phyloP scores from a whole-genome alignment of 306 rosid genomes.

The Malus domestica region DNA sequence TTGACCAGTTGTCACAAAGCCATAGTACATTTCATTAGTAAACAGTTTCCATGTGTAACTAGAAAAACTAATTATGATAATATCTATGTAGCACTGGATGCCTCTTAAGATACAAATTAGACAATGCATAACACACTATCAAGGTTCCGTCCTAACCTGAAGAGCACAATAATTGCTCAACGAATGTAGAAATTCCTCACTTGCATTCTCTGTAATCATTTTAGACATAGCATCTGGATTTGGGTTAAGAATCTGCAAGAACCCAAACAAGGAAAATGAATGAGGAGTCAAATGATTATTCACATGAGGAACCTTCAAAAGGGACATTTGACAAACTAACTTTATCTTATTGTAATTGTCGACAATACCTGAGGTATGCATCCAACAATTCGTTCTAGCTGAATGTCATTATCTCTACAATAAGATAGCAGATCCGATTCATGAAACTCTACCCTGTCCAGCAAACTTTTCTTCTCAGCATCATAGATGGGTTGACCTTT shows the following conservation, averaged over 20 bases:
- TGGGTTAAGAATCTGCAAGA: slow-evolving; percentile 91
- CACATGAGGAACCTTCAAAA: not conserved
- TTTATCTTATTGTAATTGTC: not conserved
- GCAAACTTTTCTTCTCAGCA: slow-evolving; percentile 65
- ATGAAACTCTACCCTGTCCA: slow-evolving; percentile 90
- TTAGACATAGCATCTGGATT: slow-evolving; percentile 99
- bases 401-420: slow-evolving; percentile 65
- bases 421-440: slow-evolving; percentile 90
- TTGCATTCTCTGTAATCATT: slow-evolving; percentile 97
- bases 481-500: slow-evolving; percentile 71
- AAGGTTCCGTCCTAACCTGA: slow-evolving; percentile 55
- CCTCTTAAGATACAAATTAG: not conserved
- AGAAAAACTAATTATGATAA: not conserved
- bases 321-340: not conserved
- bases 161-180: slow-evolving; percentile 97
- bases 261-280: slow-evolving; percentile 4
- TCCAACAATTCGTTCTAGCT: slow-evolving; percentile 90
- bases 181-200: slow-evolving; percentile 84
- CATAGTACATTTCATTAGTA: not conserved
- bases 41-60: not conserved
- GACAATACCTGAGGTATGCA: slow-evolving; percentile 95
- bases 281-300: not conserved
- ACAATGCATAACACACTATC: not conserved
- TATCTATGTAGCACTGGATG: not conserved
- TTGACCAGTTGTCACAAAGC: not conserved